Evolutionary conservation across 2,329 filamentous ascomycete species (phyloP).

Genomic region (Aspergillus fumigatiaffinis): DNA sequence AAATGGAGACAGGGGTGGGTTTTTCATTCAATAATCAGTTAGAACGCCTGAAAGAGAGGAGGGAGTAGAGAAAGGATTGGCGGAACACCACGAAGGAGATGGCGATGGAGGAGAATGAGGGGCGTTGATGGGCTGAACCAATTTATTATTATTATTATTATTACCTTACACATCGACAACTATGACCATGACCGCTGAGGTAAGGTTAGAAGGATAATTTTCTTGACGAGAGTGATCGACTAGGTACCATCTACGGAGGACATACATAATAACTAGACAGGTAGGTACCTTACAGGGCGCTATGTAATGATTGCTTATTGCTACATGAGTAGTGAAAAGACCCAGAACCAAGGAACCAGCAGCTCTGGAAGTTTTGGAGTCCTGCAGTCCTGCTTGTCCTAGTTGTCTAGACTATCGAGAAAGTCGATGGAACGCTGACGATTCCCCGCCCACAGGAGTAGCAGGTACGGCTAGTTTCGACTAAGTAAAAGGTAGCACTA

Average conservation of each 20-base stretch:
- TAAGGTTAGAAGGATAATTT: no score
- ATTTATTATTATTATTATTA: not conserved
- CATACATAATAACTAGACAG: not conserved
- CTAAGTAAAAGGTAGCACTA: not conserved
- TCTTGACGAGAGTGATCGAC: no score
- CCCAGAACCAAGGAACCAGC: conserved; percentile 18
- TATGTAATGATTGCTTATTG: not conserved
- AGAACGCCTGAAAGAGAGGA: not conserved
- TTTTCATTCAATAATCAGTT: not conserved
- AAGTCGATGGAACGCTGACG: not conserved
- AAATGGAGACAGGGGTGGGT: not conserved
- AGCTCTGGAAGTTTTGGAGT: not conserved
- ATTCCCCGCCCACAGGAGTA: not conserved
- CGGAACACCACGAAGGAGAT: not conserved
- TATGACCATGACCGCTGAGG: no score
- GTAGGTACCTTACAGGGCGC: not conserved
- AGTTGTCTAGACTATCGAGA: conserved; percentile 10
- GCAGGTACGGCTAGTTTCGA: not conserved
- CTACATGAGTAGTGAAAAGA: not conserved
- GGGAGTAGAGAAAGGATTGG: not conserved
- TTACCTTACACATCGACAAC: no score
- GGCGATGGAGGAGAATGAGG: not conserved
- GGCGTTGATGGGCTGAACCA: not conserved
- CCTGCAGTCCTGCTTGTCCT: not conserved
- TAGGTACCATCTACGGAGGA: not conserved